Conservation (phyloP, 495 filamentous ascomycete species). For the Parathielavia hyrcaniae region DNA sequence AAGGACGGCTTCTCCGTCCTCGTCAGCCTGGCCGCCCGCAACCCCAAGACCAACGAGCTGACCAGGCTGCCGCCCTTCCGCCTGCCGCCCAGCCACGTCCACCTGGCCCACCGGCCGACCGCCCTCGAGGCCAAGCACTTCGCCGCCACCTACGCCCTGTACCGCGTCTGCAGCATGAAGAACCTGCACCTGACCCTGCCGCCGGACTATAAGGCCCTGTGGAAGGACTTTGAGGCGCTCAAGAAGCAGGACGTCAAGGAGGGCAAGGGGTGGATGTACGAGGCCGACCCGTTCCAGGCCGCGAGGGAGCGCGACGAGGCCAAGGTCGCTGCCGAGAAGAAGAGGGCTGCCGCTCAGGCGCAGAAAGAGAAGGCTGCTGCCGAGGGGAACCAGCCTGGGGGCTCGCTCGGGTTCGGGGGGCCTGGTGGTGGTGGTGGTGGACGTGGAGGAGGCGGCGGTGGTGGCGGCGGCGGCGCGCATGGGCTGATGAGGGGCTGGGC, state of each 20-base stretch:
- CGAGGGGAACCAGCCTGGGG: conserved; percentile 45
- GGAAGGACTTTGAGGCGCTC: conserved; percentile 79
- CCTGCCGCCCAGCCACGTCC: conserved; percentile 64
- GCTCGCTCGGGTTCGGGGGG: conserved; percentile 36
- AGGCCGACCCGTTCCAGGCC: conserved; percentile 85
- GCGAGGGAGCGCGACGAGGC: conserved; percentile 71
- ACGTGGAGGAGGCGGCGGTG: conserved; percentile 16
- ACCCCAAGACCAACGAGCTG: conserved; percentile 75
- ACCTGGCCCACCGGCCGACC: conserved; percentile 62
- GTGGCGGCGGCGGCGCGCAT: conserved; percentile 17
- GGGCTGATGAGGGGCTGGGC: conserved; percentile 68
- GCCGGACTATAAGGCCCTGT: conserved; percentile 77
- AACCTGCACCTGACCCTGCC: conserved; percentile 92
- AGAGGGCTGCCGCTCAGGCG: conserved; percentile 55
- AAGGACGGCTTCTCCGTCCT: conserved; percentile 65
- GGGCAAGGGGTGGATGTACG: conserved; percentile 85
- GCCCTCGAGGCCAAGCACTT: conserved; percentile 88
- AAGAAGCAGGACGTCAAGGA: conserved; percentile 70
- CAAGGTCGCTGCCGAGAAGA: conserved; percentile 64
- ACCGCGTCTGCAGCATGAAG: conserved; percentile 85
- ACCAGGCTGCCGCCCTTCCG: conserved; percentile 71
- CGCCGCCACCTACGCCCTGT: conserved; percentile 83
- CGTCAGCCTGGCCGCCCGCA: conserved; percentile 69
- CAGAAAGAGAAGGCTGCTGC: conserved; percentile 52
- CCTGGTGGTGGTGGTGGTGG: conserved; percentile 15